Conservation (phyloP, 306 rosid species). For the Dryas alaskensis region DNA sequence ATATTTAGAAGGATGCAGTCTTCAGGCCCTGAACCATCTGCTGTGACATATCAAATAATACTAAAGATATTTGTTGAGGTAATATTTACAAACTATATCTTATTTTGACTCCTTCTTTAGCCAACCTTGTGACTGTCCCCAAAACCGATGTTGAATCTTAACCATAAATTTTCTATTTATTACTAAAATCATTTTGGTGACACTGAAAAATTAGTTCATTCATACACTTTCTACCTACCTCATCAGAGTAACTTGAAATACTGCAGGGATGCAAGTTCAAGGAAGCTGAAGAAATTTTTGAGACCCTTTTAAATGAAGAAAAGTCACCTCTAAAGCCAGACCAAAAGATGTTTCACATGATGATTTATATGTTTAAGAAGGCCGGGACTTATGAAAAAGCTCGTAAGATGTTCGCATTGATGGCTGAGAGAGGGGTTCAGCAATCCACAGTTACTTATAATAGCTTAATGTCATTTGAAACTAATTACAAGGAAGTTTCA, state of each 20-base stretch:
- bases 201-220: background rate
- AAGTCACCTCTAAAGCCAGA: conserved; percentile 74
- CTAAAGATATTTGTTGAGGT: conserved; percentile 84
- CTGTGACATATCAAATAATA: conserved; percentile 80
- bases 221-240: conserved; percentile 23
- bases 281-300: conserved; percentile 83
- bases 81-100: conserved; percentile 11
- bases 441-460: conserved; percentile 79
- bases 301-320: conserved; percentile 62
- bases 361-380: conserved; percentile 91
- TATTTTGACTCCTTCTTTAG: background rate
- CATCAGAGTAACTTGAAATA: conserved; percentile 19
- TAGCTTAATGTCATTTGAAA: conserved; percentile 91
- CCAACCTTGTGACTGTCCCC: background rate
- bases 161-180: background rate
- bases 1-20: conserved; percentile 86
- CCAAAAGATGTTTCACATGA: conserved; percentile 91
- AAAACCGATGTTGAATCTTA: background rate
- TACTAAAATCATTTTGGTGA: background rate
- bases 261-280: conserved; percentile 69
- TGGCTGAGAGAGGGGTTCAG: conserved; percentile 69
- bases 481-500: conserved; percentile 89
- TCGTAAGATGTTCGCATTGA: conserved; percentile 70
- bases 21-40: conserved; percentile 92
- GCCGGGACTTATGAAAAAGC: conserved; percentile 86